Base-by-base conservation (phyloP, 208 protist genomes). In the Wallacemonas collosoma region DNA sequence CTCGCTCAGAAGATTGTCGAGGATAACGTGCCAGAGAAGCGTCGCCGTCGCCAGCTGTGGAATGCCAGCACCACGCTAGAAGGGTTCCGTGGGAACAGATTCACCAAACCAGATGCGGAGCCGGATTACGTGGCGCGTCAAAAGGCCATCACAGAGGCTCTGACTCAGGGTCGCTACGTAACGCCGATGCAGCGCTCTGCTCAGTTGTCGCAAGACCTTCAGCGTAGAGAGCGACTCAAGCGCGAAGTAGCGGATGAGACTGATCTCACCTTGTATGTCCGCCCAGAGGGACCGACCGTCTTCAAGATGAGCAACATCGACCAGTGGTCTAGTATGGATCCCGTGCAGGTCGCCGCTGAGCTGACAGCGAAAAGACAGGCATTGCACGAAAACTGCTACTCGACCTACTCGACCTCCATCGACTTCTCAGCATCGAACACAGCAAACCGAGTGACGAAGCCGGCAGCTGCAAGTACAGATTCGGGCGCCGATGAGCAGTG, bases 271-370 rank as follows among this genome's bases (percentile, higher is more conserved):
- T 68, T 83, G 7, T 73, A 83, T 65, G 67, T 66, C 36, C 44
- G 51, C 1, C 43, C 51, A 2, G 57, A 79, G 5, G 78, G 58
- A 0, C 91, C 87, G 2, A 65, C 51, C 11, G 80, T 84, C 39
- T 94, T 91, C 56, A 96, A 89, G 71, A 87, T 96, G 85, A 89
- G 85, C 72, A 96, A 96, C 71, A 85, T 85, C 12, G 82, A 91
- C 45, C 75, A 87, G 64, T 96, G 91, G 89, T 93, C 81, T 78
- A 54, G 71, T 43, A 72, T 93, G 50, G 83, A 94, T 67, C 81
- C 88, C 2, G 83, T 86, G 1, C 54, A 73, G 5, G 83, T 89
- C 17, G 77, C 83, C 50, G 55, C 54, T 36, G 80, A 75, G 35
- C 80, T 82, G 62, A 71, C 41, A 43, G 41, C 65, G 45, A 71